Conservation (phyloP, 805 yeast species). For the Metschnikowia santaceciliae region DNA sequence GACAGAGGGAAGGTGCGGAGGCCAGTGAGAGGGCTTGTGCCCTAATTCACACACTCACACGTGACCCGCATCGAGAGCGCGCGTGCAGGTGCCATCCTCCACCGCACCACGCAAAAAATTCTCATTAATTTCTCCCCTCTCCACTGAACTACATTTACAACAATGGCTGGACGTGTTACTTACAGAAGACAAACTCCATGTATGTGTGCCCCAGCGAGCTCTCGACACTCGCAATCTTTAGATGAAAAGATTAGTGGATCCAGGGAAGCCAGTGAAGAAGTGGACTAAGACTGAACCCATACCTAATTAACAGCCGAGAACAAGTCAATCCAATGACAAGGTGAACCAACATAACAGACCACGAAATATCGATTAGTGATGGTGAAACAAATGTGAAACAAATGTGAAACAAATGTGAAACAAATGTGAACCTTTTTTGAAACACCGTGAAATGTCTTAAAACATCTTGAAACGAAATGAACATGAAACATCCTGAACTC, state of each 20-base stretch:
- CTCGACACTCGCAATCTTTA: not conserved
- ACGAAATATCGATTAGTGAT: too few species aligned
- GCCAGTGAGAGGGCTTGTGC: constrained; percentile 15
- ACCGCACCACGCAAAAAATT: constrained; percentile 15
- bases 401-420: too few species aligned
- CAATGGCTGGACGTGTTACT: constrained; percentile 85
- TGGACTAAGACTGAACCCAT: too few species aligned
- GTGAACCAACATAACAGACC: too few species aligned
- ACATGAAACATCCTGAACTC: too few species aligned
- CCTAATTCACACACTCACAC: constrained; percentile 12
- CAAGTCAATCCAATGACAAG: too few species aligned
- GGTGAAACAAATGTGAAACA: too few species aligned
- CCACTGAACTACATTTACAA: constrained; percentile 9
- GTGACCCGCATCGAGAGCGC: constrained; percentile 7
- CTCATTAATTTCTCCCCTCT: constrained; percentile 7
- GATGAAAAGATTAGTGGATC: not conserved
- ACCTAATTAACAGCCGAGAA: too few species aligned
- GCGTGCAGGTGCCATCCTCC: constrained; percentile 15
- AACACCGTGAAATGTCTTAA: too few species aligned
- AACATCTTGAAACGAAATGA: too few species aligned
- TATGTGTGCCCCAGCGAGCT: constrained; percentile 24
- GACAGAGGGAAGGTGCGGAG: too few species aligned
- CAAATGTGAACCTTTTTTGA: too few species aligned
- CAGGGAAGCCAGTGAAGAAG: not conserved
- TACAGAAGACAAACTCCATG: constrained; percentile 30